Percentiles rank a stretch among this genome's conserved stretches.
phyloP scores from a whole-genome alignment of 768 basidiomycete species.

The Macrocybe gigantea region DNA sequence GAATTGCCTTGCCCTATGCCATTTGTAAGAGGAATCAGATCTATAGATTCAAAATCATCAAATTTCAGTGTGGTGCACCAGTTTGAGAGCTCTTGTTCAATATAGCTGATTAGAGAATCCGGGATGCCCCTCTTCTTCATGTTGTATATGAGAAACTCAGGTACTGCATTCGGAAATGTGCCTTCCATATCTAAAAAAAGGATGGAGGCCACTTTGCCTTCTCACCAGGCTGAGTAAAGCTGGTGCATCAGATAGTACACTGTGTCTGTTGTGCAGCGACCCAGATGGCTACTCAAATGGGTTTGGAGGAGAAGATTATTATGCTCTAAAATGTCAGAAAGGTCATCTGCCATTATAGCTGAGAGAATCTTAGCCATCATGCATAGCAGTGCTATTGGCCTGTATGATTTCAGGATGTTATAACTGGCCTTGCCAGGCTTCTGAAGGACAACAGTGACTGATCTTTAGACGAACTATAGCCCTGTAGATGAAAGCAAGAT shows the following conservation, averaged over 20 bases:
- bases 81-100: slow-evolving; percentile 10
- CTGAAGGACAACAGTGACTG: slow-evolving; percentile 20
- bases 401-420: slow-evolving; percentile 20
- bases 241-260: slow-evolving; percentile 20
- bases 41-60: slow-evolving; percentile 17
- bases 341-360: slow-evolving; percentile 12
- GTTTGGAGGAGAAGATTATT: slow-evolving; percentile 10
- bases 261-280: slow-evolving; percentile 21
- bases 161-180: slow-evolving; percentile 18
- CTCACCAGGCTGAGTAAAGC: slow-evolving; percentile 29
- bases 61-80: slow-evolving; percentile 17
- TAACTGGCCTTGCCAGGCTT: slow-evolving; percentile 32
- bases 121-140: slow-evolving; percentile 16
- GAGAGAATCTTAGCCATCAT: slow-evolving; percentile 13
- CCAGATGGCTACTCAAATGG: slow-evolving; percentile 24
- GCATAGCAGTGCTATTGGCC: slow-evolving; percentile 26
- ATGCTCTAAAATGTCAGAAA: slow-evolving; percentile 8
- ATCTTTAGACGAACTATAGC: slow-evolving; percentile 17
- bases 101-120: slow-evolving; percentile 8
- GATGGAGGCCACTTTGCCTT: slow-evolving; percentile 13
- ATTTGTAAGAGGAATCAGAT: slow-evolving; percentile 7
- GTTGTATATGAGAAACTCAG: slow-evolving; percentile 14
- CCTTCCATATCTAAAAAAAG: slow-evolving; percentile 24
- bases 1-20: slow-evolving; percentile 22
- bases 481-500: slow-evolving; percentile 20